Conservation (phyloP, 164 flowering plant genomes). For the Amborella trichopoda region DNA sequence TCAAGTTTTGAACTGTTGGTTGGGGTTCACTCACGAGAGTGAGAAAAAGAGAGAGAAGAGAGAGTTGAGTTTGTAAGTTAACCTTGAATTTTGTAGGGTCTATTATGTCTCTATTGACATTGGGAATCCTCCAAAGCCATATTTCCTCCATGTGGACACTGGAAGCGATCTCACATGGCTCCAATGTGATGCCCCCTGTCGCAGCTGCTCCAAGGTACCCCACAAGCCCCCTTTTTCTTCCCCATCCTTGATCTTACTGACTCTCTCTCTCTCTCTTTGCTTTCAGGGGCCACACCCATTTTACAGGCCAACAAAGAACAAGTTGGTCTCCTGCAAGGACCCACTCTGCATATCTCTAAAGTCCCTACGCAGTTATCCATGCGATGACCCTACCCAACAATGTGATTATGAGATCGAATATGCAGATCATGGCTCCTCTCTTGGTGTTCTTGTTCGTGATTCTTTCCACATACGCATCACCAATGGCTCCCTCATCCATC, state of each 20-base stretch:
- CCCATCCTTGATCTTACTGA: neutral
- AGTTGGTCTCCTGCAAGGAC: slow-evolving; percentile 51
- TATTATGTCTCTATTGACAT: slow-evolving; percentile 44
- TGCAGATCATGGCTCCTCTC: slow-evolving; percentile 83
- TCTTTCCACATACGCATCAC: slow-evolving; percentile 35
- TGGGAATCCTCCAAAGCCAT: slow-evolving; percentile 68
- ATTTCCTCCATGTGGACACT: slow-evolving; percentile 75
- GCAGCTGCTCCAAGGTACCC: slow-evolving; percentile 41
- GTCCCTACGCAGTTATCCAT: slow-evolving; percentile 19
- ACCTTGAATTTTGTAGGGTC: slow-evolving; percentile 24
- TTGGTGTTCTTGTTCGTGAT: slow-evolving; percentile 74
- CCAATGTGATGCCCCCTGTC: slow-evolving; percentile 86
- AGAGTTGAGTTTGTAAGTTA: neutral
- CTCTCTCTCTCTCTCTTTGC: neutral
- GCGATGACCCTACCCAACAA: slow-evolving; percentile 42
- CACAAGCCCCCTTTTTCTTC: neutral
- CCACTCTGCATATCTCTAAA: slow-evolving; percentile 54
- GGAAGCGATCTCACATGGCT: slow-evolving; percentile 96
- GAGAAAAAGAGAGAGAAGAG: neutral
- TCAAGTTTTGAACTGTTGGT: neutral
- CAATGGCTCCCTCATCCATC: slow-evolving; percentile 27
- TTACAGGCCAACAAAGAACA: slow-evolving; percentile 46
- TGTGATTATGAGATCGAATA: slow-evolving; percentile 87
- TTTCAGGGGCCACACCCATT: slow-evolving; percentile 68
- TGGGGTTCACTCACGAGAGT: neutral